Evolutionary conservation across 1,284 basidiomycete species (phyloP), one percentile per base, ranked within the genome.

Genomic region (Coriolopsis trogii): DNA sequence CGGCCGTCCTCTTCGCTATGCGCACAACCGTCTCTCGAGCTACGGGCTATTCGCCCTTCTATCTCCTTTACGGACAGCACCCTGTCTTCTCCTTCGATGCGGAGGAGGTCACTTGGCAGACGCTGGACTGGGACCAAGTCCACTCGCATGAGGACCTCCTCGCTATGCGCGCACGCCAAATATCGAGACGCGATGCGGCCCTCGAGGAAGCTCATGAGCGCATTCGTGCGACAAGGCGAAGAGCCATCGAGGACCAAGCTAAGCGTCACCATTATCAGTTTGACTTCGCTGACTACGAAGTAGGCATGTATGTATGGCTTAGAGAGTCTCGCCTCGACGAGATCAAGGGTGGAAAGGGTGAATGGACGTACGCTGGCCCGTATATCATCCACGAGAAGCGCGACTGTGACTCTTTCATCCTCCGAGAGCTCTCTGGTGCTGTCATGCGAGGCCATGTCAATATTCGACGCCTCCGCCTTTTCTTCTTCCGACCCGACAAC

Each of bases 31-130:
- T 58, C 2, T 60, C 56, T 4, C 45, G 65, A 0, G 45, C 62
- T 1, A 72, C 70, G 0, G 68, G 70, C 1, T 70, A 61, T 33
- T 56, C 69, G 0, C 71, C 71, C 0, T 73, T 67, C 45, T 72
- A 63, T 31, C 46, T 74, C 3, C 55, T 72, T 4, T 70, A 73
- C 56, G 69, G 71, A 0, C 48, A 58, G 7, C 59, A 70, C 16
- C 65, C 65, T 0, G 47, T 71, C 15, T 58, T 73, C 21, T 62
- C 66, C 0, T 70, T 70, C 42, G 67, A 73, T 33, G 42, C 70
- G 12, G 41, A 59, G 9, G 67, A 73, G 36, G 46, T 54, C 0
- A 72, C 70, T 0, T 74, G 69, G 66, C 53, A 59, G 23, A 58
- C 58, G 0, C 55, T 69, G 0, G 64, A 67, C 16, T 72, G 65